phyloP scores from a whole-genome alignment of 1,284 basidiomycete genomes.

The Ceratobasidium sp. region DNA sequence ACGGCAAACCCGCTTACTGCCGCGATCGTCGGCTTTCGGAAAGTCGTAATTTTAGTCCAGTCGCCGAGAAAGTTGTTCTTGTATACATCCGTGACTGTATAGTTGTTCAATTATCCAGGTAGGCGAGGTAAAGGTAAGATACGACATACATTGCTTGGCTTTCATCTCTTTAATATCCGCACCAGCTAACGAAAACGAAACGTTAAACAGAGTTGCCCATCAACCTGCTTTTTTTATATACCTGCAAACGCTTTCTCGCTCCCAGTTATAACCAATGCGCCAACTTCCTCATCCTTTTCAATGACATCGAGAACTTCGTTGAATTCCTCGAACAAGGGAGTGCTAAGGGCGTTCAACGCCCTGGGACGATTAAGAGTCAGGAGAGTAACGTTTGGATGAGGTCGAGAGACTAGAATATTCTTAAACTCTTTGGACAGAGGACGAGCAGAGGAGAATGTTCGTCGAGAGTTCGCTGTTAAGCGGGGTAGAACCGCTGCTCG shows the following conservation, averaged over 20 bases:
- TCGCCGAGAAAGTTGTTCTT: constrained; percentile 88
- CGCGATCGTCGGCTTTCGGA: constrained; percentile 89
- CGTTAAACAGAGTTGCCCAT: constrained; percentile 7
- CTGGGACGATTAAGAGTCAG: constrained; percentile 29
- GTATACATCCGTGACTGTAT: constrained; percentile 82
- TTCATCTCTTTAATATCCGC: constrained; percentile 95
- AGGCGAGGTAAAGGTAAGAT: background rate
- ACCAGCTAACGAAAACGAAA: constrained; percentile 68
- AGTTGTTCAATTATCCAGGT: background rate
- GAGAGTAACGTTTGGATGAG: constrained; percentile 81
- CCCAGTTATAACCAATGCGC: constrained; percentile 94
- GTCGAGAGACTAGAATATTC: constrained; percentile 79
- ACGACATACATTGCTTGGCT: constrained; percentile 81
- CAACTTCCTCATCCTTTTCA: constrained; percentile 69
- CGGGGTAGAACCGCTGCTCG: background rate
- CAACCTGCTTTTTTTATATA: no score
- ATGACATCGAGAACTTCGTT: constrained; percentile 19
- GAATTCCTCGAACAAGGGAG: constrained; percentile 35
- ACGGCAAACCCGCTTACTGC: constrained; percentile 95
- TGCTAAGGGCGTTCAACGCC: constrained; percentile 21
- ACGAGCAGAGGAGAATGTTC: constrained; percentile 27
- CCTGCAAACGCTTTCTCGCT: constrained; percentile 94
- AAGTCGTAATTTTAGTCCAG: constrained; percentile 81
- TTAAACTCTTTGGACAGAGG: constrained; percentile 60
- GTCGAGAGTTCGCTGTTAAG: background rate